Evolutionary conservation across 495 filamentous ascomycete species (phyloP), one percentile per base, ranked within the genome.

Genomic region (Aspergillus avenaceus): DNA sequence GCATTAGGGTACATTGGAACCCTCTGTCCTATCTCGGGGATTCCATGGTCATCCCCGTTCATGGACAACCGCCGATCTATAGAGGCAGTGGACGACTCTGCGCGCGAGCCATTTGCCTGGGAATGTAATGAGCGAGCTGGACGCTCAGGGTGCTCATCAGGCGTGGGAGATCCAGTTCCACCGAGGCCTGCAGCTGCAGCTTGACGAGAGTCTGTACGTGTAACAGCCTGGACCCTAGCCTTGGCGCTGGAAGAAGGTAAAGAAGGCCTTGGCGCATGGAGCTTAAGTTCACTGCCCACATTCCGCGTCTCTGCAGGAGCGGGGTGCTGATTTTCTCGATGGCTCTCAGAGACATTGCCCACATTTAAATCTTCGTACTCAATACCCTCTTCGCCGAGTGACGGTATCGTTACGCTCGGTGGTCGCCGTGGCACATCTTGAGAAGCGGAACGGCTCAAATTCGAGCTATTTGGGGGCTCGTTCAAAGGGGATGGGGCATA

Each of bases 1-100:
- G 91, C 91, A 70, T 95, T 83, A 28, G 85, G 85, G 60, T 92
- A 86, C 90, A 99, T 95, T 27, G 93, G 95, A 18, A 97, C 91
- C 58, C 90, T 80, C 60, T 84, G 77, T 29, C 91, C 91, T 53
- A 96, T 93, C 61, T 92, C 87, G 9, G 91, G 92, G 53, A 96
- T 95, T 11, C 92, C 92, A 52, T 86, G 82, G 54, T 91, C 88
- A 16, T 87, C 84, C 11, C 83, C 82, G 45, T 73, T 55, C n/a
- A 76, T 69, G 40, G 75, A 75, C 45, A 61, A 77, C 26, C 59
- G 68, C 47, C 71, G 82, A 55, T 73, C 81, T 27, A 65, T 72
- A 18, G 70, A 77, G 21, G 67, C 71, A 12, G 64, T 65, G 1
- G 81, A 81, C 3, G 70, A 70, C 16, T 71, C 86, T 62, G 73